phyloP scores from a whole-genome alignment of 2,329 filamentous ascomycete species.

The Fusarium luffae region DNA sequence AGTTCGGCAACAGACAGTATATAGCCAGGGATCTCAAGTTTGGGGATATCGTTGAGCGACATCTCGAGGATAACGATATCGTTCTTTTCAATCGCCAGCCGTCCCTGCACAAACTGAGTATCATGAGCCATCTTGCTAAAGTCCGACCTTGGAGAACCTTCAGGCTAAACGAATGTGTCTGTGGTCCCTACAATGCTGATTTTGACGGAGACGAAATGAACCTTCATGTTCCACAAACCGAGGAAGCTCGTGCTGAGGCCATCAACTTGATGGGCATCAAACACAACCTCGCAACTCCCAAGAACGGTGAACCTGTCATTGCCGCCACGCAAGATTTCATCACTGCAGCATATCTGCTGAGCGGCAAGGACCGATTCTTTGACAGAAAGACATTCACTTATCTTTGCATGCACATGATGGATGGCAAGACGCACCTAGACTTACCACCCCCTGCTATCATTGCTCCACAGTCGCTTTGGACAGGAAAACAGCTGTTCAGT shows the following conservation, averaged over 20 bases:
- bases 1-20: slow-evolving; percentile 76
- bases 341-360: slow-evolving; percentile 90
- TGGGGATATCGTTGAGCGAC: slow-evolving; percentile 92
- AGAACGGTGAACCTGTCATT: slow-evolving; percentile 98
- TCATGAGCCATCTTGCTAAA: slow-evolving; percentile 94
- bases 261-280: slow-evolving; percentile 98
- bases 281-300: slow-evolving; percentile 93
- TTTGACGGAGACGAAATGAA: slow-evolving; percentile 99
- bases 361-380: slow-evolving; percentile 92
- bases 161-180: slow-evolving; percentile 96
- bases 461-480: slow-evolving; percentile 91
- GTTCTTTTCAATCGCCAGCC: slow-evolving; percentile 98
- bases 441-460: slow-evolving; percentile 87
- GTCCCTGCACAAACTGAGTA: slow-evolving; percentile 97
- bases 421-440: slow-evolving; percentile 79
- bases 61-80: slow-evolving; percentile 94
- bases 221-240: slow-evolving; percentile 95
- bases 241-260: slow-evolving; percentile 94
- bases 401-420: slow-evolving; percentile 93
- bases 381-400: slow-evolving; percentile 89
- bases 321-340: slow-evolving; percentile 99
- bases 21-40: slow-evolving; percentile 80
- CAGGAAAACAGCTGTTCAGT: slow-evolving; percentile 96
- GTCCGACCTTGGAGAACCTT: slow-evolving; percentile 96
- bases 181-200: slow-evolving; percentile 97